Percentiles rank a stretch among this genome's conserved stretches.
phyloP scores from a whole-genome alignment of 2,329 filamentous ascomycete species.

The Alternaria sp. region DNA sequence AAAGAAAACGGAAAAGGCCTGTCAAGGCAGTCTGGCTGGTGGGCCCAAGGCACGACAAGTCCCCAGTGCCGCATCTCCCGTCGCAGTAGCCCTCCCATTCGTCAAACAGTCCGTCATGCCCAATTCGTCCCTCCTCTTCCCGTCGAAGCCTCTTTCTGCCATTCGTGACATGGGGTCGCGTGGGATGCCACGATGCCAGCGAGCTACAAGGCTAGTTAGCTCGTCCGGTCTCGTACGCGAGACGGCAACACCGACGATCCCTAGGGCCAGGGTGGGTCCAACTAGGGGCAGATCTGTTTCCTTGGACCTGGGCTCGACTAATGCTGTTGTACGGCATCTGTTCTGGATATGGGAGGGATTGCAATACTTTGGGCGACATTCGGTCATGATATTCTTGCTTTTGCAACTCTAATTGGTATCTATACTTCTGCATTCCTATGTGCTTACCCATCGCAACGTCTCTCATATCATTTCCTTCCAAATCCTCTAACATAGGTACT shows the following conservation, averaged over 20 bases:
- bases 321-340: not conserved
- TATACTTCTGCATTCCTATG: not conserved
- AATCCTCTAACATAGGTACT: not conserved
- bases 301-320: not conserved
- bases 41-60: slow-evolving; percentile 20
- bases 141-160: slow-evolving; percentile 13
- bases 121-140: slow-evolving; percentile 14
- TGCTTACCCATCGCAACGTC: not conserved
- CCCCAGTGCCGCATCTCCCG: slow-evolving; percentile 20
- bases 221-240: slow-evolving; percentile 6
- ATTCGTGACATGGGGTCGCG: slow-evolving; percentile 17
- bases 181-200: slow-evolving; percentile 13
- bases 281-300: slow-evolving; percentile 8
- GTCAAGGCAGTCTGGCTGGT: slow-evolving; percentile 8
- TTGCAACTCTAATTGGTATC: not conserved
- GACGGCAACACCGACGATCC: slow-evolving; percentile 23
- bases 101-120: slow-evolving; percentile 12
- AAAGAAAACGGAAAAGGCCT: slow-evolving; percentile 4
- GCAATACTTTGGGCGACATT: not conserved
- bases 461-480: not conserved
- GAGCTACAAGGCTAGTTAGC: slow-evolving; percentile 4
- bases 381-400: not conserved
- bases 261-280: slow-evolving; percentile 5
- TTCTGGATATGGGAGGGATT: not conserved
- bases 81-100: slow-evolving; percentile 19